A percentile compares a stretch with the other conserved stretches of the same genome.
Conservation (phyloP, 257 asterid species). For the Solanum lignicaule region DNA sequence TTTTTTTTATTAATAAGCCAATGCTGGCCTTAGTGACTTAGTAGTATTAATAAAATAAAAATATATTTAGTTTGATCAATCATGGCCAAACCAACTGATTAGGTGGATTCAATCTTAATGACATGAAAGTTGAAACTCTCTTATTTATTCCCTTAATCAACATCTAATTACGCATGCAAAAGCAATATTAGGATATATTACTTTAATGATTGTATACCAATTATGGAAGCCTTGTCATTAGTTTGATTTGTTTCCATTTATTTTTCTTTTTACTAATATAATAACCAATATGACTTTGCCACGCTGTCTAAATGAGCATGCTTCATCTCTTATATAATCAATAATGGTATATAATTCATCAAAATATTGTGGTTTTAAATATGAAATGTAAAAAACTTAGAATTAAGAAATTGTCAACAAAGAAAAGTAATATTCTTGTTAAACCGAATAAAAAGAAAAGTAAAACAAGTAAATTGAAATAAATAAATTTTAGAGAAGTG, state of each 20-base stretch:
- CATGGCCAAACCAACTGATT: not conserved
- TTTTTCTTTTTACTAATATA: not conserved
- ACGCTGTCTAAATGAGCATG: not conserved
- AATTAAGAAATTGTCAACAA: no score
- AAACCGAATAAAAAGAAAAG: no score
- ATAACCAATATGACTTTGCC: not conserved
- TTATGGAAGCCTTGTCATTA: not conserved
- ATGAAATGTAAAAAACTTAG: no score
- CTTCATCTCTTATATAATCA: not conserved
- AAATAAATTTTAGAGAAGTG: not conserved
- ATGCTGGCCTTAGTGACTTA: not conserved
- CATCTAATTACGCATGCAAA: conserved; percentile 9
- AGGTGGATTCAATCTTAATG: not conserved
- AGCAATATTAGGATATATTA: not conserved
- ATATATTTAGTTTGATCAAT: not conserved
- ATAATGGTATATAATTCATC: not conserved
- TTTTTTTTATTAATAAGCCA: not conserved
- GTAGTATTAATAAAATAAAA: not conserved
- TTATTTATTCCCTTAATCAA: not conserved
- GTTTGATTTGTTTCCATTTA: not conserved
- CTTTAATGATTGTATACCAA: not conserved
- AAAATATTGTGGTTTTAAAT: no score
- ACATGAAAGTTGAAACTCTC: not conserved
- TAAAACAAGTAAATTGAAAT: not conserved
- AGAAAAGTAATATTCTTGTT: no score